These are phyloP conservation scores for Beauveria rudraprayagi DNA, from an alignment of 2,329 filamentous ascomycete species.

Conservation along the genomic window DNA sequence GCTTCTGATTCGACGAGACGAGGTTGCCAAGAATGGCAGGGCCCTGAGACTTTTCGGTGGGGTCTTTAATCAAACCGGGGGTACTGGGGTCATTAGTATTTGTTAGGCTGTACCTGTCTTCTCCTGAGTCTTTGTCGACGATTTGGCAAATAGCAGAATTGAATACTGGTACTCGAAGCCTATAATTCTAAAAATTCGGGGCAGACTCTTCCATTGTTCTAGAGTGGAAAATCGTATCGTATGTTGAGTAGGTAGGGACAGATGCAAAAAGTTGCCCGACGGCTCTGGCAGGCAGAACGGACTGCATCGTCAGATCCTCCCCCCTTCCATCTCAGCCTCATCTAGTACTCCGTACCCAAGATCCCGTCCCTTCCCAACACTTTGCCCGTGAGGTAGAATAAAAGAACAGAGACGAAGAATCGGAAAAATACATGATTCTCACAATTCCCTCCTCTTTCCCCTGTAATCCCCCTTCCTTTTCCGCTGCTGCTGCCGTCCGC, in stretches of 20 bases:
- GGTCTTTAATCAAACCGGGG: slow-evolving; percentile 7
- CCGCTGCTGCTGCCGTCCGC: background rate
- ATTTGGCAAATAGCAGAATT: no score
- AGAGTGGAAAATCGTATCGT: no score
- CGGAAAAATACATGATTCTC: background rate
- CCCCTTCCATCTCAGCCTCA: background rate
- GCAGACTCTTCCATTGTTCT: no score
- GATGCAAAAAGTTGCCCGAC: background rate
- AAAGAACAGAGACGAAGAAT: no score
- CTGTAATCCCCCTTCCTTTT: background rate
- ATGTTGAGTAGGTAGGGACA: no score
- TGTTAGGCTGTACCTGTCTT: background rate
- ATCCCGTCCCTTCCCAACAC: background rate
- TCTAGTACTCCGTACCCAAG: background rate
- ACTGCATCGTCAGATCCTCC: background rate
- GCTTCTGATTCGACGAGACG: background rate
- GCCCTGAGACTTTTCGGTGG: background rate
- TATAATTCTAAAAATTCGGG: no score
- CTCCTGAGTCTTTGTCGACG: background rate
- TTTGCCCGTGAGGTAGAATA: background rate
- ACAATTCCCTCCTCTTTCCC: background rate
- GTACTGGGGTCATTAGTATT: background rate
- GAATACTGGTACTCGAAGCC: no score
- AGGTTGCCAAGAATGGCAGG: background rate
- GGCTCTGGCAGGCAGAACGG: background rate